phyloP scores from a whole-genome alignment of 345 rosid genomes.

The Stellera chamaejasme region DNA sequence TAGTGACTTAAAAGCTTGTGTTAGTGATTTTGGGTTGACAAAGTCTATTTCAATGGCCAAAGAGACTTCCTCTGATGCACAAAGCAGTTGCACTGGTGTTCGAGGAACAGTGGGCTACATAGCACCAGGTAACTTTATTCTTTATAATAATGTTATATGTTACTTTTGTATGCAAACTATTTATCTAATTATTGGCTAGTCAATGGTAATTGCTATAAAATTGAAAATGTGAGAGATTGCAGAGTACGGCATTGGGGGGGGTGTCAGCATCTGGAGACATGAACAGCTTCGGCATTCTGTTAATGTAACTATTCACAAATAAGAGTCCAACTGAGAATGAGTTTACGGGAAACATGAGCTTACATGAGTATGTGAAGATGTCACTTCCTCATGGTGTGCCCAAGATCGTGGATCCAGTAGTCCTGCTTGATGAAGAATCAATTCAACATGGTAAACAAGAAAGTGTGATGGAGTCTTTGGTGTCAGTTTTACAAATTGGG shows the following conservation, averaged over 20 bases:
- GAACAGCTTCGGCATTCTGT: slow-evolving; percentile 5
- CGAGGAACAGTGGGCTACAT: slow-evolving; percentile 2
- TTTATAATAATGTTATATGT: no score
- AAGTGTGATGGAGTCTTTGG: not conserved
- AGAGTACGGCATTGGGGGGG: slow-evolving; percentile 8
- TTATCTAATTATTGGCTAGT: not conserved
- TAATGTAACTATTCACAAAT: slow-evolving; percentile 7
- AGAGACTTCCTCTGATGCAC: not conserved
- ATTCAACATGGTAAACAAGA: not conserved
- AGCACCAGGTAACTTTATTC: not conserved
- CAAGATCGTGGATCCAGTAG: not conserved
- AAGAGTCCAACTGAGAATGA: not conserved
- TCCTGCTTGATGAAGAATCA: not conserved
- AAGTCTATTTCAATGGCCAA: not conserved
- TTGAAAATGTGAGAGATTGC: not conserved
- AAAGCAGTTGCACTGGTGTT: not conserved
- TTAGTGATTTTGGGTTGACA: slow-evolving; percentile 4
- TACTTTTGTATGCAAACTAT: not conserved
- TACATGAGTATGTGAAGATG: no score
- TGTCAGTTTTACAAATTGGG: not conserved
- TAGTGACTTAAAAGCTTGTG: not conserved
- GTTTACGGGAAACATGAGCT: no score
- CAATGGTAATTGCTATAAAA: not conserved
- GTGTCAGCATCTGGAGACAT: slow-evolving; percentile 3
- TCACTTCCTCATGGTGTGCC: not conserved